A percentile compares a stretch with the other conserved stretches of the same genome.
phyloP scores from a whole-genome alignment of 192 early-diverging fungal genomes.

The Rhizophagus sp. region DNA sequence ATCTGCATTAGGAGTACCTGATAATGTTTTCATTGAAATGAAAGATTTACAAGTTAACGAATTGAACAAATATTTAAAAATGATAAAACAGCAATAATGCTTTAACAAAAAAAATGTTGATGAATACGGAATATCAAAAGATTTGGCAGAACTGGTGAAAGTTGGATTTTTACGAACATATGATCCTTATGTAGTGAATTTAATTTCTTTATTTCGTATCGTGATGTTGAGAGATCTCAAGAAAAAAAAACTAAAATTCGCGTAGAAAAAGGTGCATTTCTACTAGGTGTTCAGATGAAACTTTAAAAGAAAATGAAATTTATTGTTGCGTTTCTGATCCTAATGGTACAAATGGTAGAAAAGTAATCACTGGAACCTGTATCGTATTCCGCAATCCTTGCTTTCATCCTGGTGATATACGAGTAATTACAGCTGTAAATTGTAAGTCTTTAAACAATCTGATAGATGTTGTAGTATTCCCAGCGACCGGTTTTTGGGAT shows the following conservation, averaged over 20 bases:
- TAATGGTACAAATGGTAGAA: too few relatives aligned
- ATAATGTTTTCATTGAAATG: slow-evolving; percentile 54
- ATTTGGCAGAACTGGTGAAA: slow-evolving; percentile 43
- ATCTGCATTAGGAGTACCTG: slow-evolving; percentile 55
- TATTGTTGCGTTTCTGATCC: too few relatives aligned
- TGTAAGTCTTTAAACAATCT: too few relatives aligned
- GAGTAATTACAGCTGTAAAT: too few relatives aligned
- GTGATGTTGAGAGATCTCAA: slow-evolving; percentile 50
- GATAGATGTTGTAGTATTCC: too few relatives aligned
- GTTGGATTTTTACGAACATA: slow-evolving; percentile 46
- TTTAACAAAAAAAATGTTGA: slow-evolving; percentile 45
- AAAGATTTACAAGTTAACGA: slow-evolving; percentile 44
- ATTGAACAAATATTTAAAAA: slow-evolving; percentile 42
- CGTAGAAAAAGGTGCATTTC: slow-evolving; percentile 51
- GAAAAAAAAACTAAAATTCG: slow-evolving; percentile 56
- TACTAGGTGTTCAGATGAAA: slow-evolving; percentile 60
- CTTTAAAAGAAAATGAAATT: too few relatives aligned
- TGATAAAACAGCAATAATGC: slow-evolving; percentile 37
- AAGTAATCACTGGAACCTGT: too few relatives aligned
- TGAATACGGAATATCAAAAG: slow-evolving; percentile 43
- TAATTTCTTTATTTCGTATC: slow-evolving; percentile 46
- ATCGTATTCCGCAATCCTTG: too few relatives aligned
- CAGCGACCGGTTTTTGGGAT: too few relatives aligned
- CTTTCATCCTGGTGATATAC: too few relatives aligned
- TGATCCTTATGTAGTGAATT: slow-evolving; percentile 49